Conservation (phyloP, 169 alveolate genomes). For the Plasmodium inui region DNA sequence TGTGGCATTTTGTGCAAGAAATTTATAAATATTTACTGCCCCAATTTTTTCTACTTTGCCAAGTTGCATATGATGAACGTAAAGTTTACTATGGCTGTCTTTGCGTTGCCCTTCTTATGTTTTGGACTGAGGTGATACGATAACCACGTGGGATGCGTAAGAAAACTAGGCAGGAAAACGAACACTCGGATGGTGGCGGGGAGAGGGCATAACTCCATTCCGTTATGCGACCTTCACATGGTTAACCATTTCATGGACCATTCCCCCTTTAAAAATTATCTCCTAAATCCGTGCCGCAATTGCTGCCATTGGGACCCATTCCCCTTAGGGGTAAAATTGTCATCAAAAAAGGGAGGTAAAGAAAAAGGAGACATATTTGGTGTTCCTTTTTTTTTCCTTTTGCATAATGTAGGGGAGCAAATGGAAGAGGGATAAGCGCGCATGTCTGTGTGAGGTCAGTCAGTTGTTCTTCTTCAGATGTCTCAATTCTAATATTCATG, state of each 20-base stretch:
- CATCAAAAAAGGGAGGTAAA: not conserved
- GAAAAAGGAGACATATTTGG: not conserved
- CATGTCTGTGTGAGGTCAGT: not conserved
- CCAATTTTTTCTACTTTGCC: not conserved
- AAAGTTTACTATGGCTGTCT: not conserved
- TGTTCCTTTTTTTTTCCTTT: not conserved
- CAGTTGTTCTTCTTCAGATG: not conserved
- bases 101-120: not conserved
- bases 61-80: not conserved
- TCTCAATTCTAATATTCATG: not conserved
- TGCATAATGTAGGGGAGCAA: not conserved
- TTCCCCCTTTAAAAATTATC: not conserved
- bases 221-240: not conserved
- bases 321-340: not conserved
- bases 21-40: not conserved
- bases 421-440: not conserved
- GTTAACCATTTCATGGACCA: not conserved
- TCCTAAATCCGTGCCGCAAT: not conserved
- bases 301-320: not conserved
- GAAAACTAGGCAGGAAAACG: not conserved
- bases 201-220: not conserved
- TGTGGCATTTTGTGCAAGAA: not conserved
- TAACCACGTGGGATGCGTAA: not conserved
- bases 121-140: not conserved
- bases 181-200: not conserved